Evolutionary conservation across 2,329 filamentous ascomycete genomes (phyloP), one percentile per base, ranked within the genome.

Genomic region (Alternaria arborescens): DNA sequence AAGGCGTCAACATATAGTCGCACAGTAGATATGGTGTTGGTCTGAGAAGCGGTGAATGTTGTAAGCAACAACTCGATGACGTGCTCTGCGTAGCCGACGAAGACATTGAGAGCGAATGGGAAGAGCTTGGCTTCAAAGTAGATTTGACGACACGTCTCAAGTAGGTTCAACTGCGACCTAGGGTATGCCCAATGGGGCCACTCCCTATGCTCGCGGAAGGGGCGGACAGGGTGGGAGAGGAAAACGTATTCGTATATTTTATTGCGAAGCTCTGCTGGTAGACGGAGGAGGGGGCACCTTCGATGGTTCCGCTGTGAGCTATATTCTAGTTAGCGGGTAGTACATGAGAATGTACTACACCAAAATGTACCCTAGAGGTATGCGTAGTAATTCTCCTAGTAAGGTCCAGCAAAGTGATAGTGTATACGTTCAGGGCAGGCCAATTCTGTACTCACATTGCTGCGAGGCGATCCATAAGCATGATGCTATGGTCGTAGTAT

Each of bases 231-330:
- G 5, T 20, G 30, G 2, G 28, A 50, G 11, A 30, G 36, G 16
- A 59, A 55, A 24, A 48, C 61, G 36, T 58, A 46, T 38, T 26
- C 24, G 44, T 59, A 66, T 16, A 66, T 59, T 18, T 50, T 57
- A 28, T 52, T 40, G 7, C 63, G 61, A 26, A 64, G 40, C 18
- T 64, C 61, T 2, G 57, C 52, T 2, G 63, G 63, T 0, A 66
- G 58, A 20, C 42, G 58, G 12, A 66, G 55, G 14, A 66, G 52
- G 3, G 38, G 60, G 2, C 55, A 64, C 6, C 43, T 28, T 30
- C 51, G 46, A 24, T 52, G 54, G 20, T 66, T 64, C 18, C 42
- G 46, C 28, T 52, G 28, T 6, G 18, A 42, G 14, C 54, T 61
- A 28, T 41, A 2, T 20, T 32, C 26, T 28, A 3, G 14, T 54